Base-by-base conservation (phyloP, 129 eudicot genomes). In the Ambrosia trifida region DNA sequence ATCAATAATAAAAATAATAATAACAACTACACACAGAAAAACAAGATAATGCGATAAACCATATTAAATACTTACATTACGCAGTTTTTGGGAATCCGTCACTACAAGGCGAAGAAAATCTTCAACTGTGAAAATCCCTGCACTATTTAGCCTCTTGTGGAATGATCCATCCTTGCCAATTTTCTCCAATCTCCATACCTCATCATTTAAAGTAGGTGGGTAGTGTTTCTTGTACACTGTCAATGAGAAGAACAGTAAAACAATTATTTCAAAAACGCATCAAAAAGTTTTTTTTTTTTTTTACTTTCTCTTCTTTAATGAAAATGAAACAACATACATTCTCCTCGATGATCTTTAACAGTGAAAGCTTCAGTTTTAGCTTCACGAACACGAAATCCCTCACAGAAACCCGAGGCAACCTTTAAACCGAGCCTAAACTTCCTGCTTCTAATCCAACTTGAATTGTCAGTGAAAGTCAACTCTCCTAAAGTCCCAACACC, bases 401-500 rank as follows among this genome's bases (percentile, higher is more conserved):
- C 95, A 81, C 86, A 87, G 78, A 76, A 85, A 14, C 91, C 97
- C 0, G 91, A 83, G 47, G 91, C 85, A 66, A 91, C 91, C 69
- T 91, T 91, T 75, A 91, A 76, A 28, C 97, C 97, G 35, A 91
- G 91, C 74, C 95, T 82, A 77, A 91, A 91, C 62, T 91, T 91
- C 72, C 97, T 74, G 89, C 97, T 90, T 82, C 97, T 77, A 61
- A 90, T 90, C 97, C 97, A 90, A 78, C 97, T 90, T 74, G 97
- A 90, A 68, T 90, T 90, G 62, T 90, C 97, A 0, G 97, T 90
- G 80, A 90, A 90, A 19, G 97, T 87, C 43, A 90, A 83, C 81
- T 90, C 97, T 24, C 97, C 97, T 53, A 90, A 66, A 5, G 97
- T 91, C 31, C 97, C 97, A 32, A 91, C 97, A 66, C 97, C 97